A percentile compares a stretch with the other conserved stretches of the same genome.
phyloP scores from a whole-genome alignment of 768 basidiomycete genomes.

The Hericium rajendrae region DNA sequence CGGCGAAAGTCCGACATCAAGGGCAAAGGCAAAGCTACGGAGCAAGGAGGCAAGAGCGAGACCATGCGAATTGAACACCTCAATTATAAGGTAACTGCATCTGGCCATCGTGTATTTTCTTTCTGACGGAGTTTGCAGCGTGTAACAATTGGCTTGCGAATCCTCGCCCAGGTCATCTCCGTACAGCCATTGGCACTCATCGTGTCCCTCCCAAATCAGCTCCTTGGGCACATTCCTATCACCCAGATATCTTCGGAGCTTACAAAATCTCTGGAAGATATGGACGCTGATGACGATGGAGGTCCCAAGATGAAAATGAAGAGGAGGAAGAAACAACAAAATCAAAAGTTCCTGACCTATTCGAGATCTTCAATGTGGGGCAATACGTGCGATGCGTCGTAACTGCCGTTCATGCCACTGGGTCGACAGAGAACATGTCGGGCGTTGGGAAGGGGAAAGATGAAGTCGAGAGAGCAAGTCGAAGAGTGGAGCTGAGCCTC shows the following conservation, averaged over 20 bases:
- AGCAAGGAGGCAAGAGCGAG: constrained; percentile 39
- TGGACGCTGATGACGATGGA: constrained; percentile 38
- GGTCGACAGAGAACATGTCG: constrained; percentile 42
- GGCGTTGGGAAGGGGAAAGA: constrained; percentile 52
- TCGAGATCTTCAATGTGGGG: constrained; percentile 70
- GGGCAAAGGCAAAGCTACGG: constrained; percentile 19
- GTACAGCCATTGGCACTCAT: constrained; percentile 85
- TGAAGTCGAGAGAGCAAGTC: constrained; percentile 56
- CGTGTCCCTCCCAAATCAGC: constrained; percentile 91
- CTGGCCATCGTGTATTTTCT: neutral
- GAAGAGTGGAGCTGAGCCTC: constrained; percentile 78
- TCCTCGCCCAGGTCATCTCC: constrained; percentile 72
- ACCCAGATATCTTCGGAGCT: constrained; percentile 81
- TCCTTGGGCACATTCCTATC: constrained; percentile 89
- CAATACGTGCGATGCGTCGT: constrained; percentile 81
- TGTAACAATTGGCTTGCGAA: constrained; percentile 3
- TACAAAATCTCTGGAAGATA: constrained; percentile 59
- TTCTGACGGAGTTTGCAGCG: neutral
- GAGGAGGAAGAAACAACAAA: constrained; percentile 23
- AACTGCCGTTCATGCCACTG: constrained; percentile 55
- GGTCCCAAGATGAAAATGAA: constrained; percentile 40
- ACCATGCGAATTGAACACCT: constrained; percentile 77
- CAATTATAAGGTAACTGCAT: constrained; percentile 71
- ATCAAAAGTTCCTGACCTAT: constrained; percentile 52
- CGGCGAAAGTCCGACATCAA: constrained; percentile 39